Conservation (phyloP, 768 basidiomycete species). For the Ramaria sp. region DNA sequence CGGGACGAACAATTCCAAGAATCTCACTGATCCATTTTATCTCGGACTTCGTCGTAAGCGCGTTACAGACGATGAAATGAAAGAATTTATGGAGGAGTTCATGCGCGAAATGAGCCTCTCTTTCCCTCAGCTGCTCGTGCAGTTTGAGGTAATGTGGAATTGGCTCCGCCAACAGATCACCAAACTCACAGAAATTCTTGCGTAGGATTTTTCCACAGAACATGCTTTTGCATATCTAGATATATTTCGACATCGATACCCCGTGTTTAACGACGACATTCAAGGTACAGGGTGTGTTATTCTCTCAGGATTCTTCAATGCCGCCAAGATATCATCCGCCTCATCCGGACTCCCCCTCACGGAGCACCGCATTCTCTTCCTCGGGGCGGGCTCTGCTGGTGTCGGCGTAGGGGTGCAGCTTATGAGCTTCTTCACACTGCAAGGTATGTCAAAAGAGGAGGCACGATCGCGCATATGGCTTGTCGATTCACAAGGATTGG, state of each 20-base stretch:
- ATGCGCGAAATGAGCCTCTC: constrained; percentile 67
- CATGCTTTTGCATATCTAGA: constrained; percentile 83
- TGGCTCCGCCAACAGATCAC: too few species aligned
- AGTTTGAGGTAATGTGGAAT: constrained; percentile 53
- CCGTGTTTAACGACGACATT: constrained; percentile 85
- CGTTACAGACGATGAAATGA: constrained; percentile 51
- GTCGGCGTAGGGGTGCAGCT: constrained; percentile 88
- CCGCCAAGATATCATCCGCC: constrained; percentile 62
- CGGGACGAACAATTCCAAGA: constrained; percentile 76
- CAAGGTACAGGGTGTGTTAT: constrained; percentile 89
- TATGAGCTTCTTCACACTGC: constrained; percentile 78
- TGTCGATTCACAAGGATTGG: constrained; percentile 79
- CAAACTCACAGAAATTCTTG: neutral
- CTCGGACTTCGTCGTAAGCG: constrained; percentile 73
- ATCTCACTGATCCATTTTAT: constrained; percentile 82
- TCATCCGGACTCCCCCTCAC: constrained; percentile 59
- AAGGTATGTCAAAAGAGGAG: constrained; percentile 67
- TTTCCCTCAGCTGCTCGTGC: constrained; percentile 77
- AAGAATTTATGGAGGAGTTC: constrained; percentile 87
- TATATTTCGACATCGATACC: constrained; percentile 63
- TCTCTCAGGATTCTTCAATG: constrained; percentile 82
- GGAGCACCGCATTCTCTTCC: constrained; percentile 82
- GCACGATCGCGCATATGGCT: constrained; percentile 72
- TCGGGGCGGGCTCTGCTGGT: constrained; percentile 86
- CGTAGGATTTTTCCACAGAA: constrained; percentile 85